Evolutionary conservation across 192 early-diverging fungal species (phyloP).

Genomic region (Coemansia sp.): DNA sequence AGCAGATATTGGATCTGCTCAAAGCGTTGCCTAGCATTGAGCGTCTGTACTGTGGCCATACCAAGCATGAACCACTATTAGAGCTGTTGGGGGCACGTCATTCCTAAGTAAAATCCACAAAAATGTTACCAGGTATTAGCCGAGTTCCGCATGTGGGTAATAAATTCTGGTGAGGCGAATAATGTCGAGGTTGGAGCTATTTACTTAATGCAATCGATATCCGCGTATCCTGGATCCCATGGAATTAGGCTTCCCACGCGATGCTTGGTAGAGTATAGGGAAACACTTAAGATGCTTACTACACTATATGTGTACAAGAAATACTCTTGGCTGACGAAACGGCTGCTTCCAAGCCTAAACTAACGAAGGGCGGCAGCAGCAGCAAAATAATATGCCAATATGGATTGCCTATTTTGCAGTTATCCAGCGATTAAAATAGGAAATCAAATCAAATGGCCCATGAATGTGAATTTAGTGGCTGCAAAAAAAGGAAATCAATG

Average conservation of each 20-base stretch:
- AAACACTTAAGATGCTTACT: neutral
- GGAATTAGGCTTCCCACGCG: neutral
- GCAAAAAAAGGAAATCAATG: too few species aligned
- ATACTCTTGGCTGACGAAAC: neutral
- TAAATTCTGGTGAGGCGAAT: neutral
- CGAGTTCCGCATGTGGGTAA: neutral
- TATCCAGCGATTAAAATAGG: too few species aligned
- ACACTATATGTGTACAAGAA: neutral
- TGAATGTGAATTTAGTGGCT: too few species aligned
- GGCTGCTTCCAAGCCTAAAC: neutral
- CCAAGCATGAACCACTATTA: neutral
- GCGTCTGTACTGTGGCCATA: neutral
- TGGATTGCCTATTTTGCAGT: too few species aligned
- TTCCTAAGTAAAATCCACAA: neutral
- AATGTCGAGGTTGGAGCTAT: neutral
- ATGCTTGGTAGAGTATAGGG: neutral
- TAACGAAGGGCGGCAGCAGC: neutral
- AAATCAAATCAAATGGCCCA: too few species aligned
- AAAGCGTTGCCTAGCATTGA: neutral
- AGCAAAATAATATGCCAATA: too few species aligned
- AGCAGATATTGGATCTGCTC: neutral
- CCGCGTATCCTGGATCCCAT: neutral
- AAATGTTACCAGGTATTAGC: neutral
- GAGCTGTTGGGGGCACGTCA: neutral
- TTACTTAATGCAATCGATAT: neutral